phyloP scores from a whole-genome alignment of 805 yeast genomes.

The Starmerella khaoyaiensis region DNA sequence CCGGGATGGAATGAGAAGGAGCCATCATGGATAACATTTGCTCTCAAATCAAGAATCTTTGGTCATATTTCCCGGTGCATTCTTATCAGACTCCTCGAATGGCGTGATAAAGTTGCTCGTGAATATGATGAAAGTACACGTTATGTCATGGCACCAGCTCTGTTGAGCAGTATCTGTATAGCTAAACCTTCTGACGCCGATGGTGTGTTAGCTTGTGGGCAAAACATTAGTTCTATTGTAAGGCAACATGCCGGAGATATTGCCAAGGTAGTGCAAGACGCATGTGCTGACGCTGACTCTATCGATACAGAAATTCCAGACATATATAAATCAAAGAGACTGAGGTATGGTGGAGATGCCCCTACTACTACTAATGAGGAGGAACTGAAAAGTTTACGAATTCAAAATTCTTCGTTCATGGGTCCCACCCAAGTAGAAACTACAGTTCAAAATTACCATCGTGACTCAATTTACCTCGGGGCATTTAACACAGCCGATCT shows the following conservation, averaged over 20 bases:
- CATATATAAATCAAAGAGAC: not conserved
- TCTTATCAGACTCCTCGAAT: constrained; percentile 49
- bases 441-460: not conserved
- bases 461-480: not conserved
- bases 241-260: constrained; percentile 45
- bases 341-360: not conserved
- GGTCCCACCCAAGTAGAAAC: constrained; percentile 1
- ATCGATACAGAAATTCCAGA: constrained; percentile 14
- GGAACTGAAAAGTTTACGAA: constrained; percentile 3
- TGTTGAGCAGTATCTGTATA: constrained; percentile 48
- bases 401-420: constrained; percentile 2
- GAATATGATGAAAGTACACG: constrained; percentile 71
- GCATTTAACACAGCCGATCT: constrained; percentile 1
- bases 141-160: constrained; percentile 71
- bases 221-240: constrained; percentile 39
- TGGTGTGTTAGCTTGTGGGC: constrained; percentile 32
- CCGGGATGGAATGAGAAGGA: constrained; percentile 45
- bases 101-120: constrained; percentile 77
- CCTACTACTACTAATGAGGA: not conserved
- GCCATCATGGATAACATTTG: constrained; percentile 50
- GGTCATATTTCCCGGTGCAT: constrained; percentile 36
- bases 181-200: constrained; percentile 45
- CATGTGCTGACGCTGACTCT: constrained; percentile 6
- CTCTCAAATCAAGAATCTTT: constrained; percentile 49
- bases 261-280: constrained; percentile 40